phyloP scores from a whole-genome alignment of 495 filamentous ascomycete genomes.

The Xylaria castorea region DNA sequence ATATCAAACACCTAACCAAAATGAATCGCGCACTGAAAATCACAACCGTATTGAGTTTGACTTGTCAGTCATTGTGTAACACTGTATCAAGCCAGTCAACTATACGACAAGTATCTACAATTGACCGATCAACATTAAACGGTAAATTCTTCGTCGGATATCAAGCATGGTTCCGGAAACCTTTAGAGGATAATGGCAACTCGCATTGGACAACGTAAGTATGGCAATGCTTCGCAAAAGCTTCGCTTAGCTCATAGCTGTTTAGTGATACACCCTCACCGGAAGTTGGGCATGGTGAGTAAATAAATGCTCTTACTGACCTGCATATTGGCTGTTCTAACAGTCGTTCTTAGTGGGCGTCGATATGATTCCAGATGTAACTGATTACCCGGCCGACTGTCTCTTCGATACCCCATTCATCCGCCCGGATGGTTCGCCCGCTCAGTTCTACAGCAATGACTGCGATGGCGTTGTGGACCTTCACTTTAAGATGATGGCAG shows the following conservation, averaged over 20 bases:
- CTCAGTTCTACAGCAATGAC: conserved; percentile 42
- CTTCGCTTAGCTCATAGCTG: conserved; percentile 1
- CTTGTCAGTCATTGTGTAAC: conserved; percentile 1
- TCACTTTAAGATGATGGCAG: conserved; percentile 43
- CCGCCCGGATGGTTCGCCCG: conserved; percentile 29
- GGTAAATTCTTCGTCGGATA: conserved; percentile 43
- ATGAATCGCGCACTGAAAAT: conserved; percentile 21
- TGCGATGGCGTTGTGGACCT: conserved; percentile 44
- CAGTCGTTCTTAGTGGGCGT: conserved; percentile 31
- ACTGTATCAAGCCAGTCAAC: not conserved
- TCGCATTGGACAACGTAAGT: conserved; percentile 42
- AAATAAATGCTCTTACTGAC: not conserved
- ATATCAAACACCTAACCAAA: not conserved
- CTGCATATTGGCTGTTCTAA: not conserved
- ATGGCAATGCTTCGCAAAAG: not conserved
- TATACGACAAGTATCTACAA: conserved; percentile 28
- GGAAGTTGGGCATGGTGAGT: conserved; percentile 35
- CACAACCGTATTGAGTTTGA: conserved; percentile 9
- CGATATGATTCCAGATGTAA: conserved; percentile 43
- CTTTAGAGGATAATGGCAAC: conserved; percentile 38
- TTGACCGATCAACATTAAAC: conserved; percentile 40
- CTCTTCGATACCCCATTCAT: conserved; percentile 42
- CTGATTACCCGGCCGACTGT: conserved; percentile 42
- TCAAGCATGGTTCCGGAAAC: conserved; percentile 44
- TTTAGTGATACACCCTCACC: conserved; percentile 34